Percentiles rank a stretch among this genome's conserved stretches.
These are phyloP conservation scores for Gilbertella persicaria DNA, from an alignment of 371 early-diverging fungal genomes.

Conservation along the genomic window DNA sequence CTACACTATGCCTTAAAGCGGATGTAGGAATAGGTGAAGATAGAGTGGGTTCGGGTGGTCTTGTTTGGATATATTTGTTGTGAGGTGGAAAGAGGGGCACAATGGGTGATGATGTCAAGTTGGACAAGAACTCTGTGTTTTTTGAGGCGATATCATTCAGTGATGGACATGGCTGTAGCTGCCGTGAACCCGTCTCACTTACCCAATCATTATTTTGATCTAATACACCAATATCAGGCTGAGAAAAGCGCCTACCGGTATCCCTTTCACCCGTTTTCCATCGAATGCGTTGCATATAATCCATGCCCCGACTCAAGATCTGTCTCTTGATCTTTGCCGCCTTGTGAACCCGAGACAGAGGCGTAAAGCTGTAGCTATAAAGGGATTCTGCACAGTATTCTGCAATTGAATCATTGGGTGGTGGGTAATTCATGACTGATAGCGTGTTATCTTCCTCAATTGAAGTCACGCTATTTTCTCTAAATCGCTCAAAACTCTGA, in stretches of 20 bases:
- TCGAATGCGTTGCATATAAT: slow-evolving; percentile 58
- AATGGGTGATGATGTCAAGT: neutral
- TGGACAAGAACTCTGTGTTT: neutral
- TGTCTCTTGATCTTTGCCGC: slow-evolving; percentile 44
- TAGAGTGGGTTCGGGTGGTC: neutral
- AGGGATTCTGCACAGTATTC: slow-evolving; percentile 49
- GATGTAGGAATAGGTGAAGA: neutral
- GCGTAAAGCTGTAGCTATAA: slow-evolving; percentile 62
- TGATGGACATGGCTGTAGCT: slow-evolving; percentile 11
- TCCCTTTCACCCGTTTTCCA: slow-evolving; percentile 48
- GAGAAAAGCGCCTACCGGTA: slow-evolving; percentile 36
- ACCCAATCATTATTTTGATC: slow-evolving; percentile 28
- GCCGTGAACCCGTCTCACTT: slow-evolving; percentile 8
- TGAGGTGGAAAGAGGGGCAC: neutral
- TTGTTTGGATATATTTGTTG: neutral
- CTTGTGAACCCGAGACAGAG: slow-evolving; percentile 39
- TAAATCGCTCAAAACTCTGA: slow-evolving; percentile 12
- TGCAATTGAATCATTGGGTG: slow-evolving; percentile 18
- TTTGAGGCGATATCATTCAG: slow-evolving; percentile 4
- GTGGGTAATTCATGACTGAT: neutral
- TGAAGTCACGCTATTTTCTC: neutral
- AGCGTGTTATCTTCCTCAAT: neutral
- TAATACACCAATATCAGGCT: slow-evolving; percentile 40
- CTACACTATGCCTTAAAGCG: neutral
- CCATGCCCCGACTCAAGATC: slow-evolving; percentile 52